phyloP scores from a whole-genome alignment of 2,329 filamentous ascomycete species.

The Penicillium decumbens region DNA sequence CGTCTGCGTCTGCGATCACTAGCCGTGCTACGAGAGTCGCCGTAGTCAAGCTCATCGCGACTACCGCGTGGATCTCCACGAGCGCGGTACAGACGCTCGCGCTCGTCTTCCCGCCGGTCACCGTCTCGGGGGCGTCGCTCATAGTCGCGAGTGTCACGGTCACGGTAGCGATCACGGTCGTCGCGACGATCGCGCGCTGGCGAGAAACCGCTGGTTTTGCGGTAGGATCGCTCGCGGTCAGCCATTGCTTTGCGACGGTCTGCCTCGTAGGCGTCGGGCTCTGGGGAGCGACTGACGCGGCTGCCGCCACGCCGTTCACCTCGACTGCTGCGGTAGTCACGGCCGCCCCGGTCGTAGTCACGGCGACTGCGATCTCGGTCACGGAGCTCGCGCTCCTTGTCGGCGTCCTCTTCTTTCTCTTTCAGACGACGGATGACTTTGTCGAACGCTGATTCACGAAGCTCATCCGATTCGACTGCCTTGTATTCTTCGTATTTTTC shows the following conservation, averaged over 20 bases:
- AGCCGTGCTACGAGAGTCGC: constrained; percentile 55
- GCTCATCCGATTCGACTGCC: constrained; percentile 75
- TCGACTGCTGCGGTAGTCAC: constrained; percentile 52
- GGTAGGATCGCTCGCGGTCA: constrained; percentile 88
- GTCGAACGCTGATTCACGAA: constrained; percentile 78
- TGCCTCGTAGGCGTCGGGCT: constrained; percentile 89
- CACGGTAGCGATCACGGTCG: constrained; percentile 37
- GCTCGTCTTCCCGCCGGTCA: constrained; percentile 69
- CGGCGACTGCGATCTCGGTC: constrained; percentile 48
- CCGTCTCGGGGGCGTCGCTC: constrained; percentile 39
- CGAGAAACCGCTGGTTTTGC: constrained; percentile 66
- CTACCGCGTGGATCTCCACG: constrained; percentile 76
- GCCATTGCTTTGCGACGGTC: constrained; percentile 90
- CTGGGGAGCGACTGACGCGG: constrained; percentile 78
- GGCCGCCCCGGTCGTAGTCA: constrained; percentile 52
- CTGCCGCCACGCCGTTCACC: constrained; percentile 41
- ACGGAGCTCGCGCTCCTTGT: constrained; percentile 53
- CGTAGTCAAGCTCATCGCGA: constrained; percentile 86
- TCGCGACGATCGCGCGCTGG: constrained; percentile 42
- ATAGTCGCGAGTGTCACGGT: constrained; percentile 39
- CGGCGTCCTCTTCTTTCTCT: constrained; percentile 80
- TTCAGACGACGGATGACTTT: constrained; percentile 86
- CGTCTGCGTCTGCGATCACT: constrained; percentile 69
- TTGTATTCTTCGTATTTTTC: constrained; percentile 79
- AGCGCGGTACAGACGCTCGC: constrained; percentile 76